Evolutionary conservation across 2,329 filamentous ascomycete genomes (phyloP).

Genomic region (Balansia obtecta): DNA sequence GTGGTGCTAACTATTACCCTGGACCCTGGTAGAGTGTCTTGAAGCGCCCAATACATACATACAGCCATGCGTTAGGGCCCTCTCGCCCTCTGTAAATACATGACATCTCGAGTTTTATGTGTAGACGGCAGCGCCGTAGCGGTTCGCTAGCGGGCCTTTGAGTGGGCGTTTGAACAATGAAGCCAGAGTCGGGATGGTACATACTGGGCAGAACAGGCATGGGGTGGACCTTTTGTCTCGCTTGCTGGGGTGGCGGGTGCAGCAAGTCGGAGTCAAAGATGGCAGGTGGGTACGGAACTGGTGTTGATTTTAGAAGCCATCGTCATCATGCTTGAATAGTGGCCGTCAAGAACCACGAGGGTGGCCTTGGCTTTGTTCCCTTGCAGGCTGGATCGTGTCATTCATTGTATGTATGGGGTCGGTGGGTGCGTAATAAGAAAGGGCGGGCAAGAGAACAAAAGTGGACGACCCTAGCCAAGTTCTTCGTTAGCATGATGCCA

Average conservation of each 20-base stretch:
- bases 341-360: not conserved
- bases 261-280: not conserved
- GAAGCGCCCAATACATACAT: constrained; percentile 2
- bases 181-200: constrained; percentile 3
- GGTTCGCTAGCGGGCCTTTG: not conserved
- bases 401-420: too few species aligned
- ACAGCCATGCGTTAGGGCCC: constrained; percentile 4
- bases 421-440: not conserved
- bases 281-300: not conserved
- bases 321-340: constrained; percentile 1
- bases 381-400: not conserved
- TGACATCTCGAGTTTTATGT: not conserved
- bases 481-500: not conserved
- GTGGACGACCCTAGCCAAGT: not conserved
- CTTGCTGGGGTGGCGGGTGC: constrained; percentile 5
- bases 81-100: not conserved
- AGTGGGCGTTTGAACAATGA: constrained; percentile 4
- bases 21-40: constrained; percentile 1
- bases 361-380: constrained; percentile 4
- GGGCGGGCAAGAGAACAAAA: not conserved
- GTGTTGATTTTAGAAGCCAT: not conserved
- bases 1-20: not conserved
- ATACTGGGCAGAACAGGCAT: constrained; percentile 2
- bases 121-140: not conserved
- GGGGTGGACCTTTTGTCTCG: constrained; percentile 5